Percentiles rank a stretch among this genome's conserved stretches.
These are phyloP conservation scores for Aspergillus fischeri DNA, from an alignment of 2,329 filamentous ascomycete species.

Conservation along the genomic window DNA sequence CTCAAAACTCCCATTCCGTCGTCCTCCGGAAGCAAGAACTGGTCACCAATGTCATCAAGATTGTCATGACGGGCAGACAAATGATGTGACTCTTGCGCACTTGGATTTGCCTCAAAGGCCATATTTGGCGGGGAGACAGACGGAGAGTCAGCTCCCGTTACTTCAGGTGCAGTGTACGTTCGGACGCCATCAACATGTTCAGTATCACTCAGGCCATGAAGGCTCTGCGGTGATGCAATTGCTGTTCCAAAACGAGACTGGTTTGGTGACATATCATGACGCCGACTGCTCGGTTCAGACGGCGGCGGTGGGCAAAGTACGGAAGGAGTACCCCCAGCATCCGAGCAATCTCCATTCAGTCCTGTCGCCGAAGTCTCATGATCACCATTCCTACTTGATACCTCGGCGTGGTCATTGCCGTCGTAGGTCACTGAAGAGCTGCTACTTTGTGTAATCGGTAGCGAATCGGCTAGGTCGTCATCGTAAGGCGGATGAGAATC, in stretches of 20 bases:
- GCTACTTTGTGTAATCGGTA: slow-evolving; percentile 19
- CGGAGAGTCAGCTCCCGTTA: neutral
- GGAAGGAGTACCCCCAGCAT: slow-evolving; percentile 18
- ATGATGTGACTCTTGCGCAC: neutral
- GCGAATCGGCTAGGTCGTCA: slow-evolving; percentile 20
- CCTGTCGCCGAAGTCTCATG: slow-evolving; percentile 4
- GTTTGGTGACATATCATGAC: slow-evolving; percentile 1
- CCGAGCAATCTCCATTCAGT: slow-evolving; percentile 16
- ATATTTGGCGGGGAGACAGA: slow-evolving; percentile 1
- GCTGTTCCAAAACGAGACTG: neutral
- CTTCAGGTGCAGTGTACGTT: neutral
- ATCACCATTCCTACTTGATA: slow-evolving; percentile 10
- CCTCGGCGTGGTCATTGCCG: slow-evolving; percentile 10
- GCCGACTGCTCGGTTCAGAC: slow-evolving; percentile 10
- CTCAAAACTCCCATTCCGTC: slow-evolving; percentile 71
- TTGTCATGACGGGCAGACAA: slow-evolving; percentile 1
- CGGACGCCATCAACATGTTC: neutral
- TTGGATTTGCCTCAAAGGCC: neutral
- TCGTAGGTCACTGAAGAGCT: slow-evolving; percentile 14
- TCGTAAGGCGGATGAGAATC: slow-evolving; percentile 18
- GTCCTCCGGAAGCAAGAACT: slow-evolving; percentile 60
- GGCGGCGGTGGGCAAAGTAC: slow-evolving; percentile 12
- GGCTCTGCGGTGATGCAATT: neutral
- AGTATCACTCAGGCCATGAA: neutral
- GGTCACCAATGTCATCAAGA: slow-evolving; percentile 15